These are phyloP conservation scores for Escovopsis sp. DNA, from an alignment of 2,329 filamentous ascomycete species.

Conservation along the genomic window DNA sequence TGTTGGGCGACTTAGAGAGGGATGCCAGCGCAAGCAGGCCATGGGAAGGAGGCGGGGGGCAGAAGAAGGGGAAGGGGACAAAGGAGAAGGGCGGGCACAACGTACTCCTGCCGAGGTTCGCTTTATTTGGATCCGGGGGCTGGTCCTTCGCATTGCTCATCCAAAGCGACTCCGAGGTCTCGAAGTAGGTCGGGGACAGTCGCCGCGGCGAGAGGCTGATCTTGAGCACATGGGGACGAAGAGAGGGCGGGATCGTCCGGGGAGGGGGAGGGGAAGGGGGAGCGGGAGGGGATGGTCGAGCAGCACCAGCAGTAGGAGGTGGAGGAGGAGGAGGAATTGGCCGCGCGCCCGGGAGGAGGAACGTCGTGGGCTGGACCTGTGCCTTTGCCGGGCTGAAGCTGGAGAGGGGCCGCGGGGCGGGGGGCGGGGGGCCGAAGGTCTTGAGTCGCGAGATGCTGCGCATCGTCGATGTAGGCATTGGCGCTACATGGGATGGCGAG, in stretches of 20 bases:
- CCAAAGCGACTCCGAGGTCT: slow-evolving; percentile 16
- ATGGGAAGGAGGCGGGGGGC: neutral
- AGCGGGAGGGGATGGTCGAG: slow-evolving; percentile 1
- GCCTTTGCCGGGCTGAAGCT: slow-evolving; percentile 17
- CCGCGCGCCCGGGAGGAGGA: slow-evolving; percentile 3
- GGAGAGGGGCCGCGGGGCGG: slow-evolving; percentile 14
- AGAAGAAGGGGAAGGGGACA: neutral
- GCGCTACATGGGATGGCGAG: neutral
- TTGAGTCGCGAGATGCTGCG: slow-evolving; percentile 12
- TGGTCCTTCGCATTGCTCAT: slow-evolving; percentile 16
- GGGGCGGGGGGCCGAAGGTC: slow-evolving; percentile 9
- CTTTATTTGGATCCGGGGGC: slow-evolving; percentile 38
- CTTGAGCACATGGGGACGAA: neutral
- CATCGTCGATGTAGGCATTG: slow-evolving; percentile 21
- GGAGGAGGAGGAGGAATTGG: slow-evolving; percentile 1
- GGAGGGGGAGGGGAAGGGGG: slow-evolving; percentile 2
- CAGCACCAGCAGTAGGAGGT: no score
- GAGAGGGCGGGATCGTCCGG: slow-evolving; percentile 2
- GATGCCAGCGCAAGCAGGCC: no score
- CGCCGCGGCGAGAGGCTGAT: slow-evolving; percentile 1
- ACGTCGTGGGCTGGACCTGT: slow-evolving; percentile 12
- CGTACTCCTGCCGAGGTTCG: slow-evolving; percentile 49
- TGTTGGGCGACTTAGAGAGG: slow-evolving; percentile 1
- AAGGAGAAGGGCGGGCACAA: slow-evolving; percentile 6
- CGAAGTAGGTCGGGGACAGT: slow-evolving; percentile 16